These are phyloP conservation scores for Moesziomyces parantarcticus DNA, from an alignment of 1,284 basidiomycete genomes.

Conservation along the genomic window DNA sequence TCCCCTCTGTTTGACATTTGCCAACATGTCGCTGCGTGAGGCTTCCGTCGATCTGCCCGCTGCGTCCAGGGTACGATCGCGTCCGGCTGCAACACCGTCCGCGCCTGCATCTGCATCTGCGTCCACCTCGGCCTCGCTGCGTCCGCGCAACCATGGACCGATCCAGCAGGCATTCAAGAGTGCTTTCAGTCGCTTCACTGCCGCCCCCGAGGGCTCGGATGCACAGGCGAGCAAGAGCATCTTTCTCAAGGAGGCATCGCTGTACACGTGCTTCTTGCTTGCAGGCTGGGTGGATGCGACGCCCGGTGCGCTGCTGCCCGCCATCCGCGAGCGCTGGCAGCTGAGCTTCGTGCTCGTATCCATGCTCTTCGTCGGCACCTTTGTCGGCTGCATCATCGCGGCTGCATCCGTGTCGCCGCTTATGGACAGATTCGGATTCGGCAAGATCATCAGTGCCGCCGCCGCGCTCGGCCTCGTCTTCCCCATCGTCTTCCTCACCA, in stretches of 20 bases:
- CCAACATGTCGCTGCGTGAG: slow-evolving; percentile 16
- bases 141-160: slow-evolving; percentile 9
- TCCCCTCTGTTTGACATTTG: background rate
- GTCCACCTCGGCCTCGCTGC: slow-evolving; percentile 1
- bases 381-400: slow-evolving; percentile 47
- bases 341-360: slow-evolving; percentile 38
- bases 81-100: slow-evolving; percentile 6
- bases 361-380: slow-evolving; percentile 52
- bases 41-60: slow-evolving; percentile 1
- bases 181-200: slow-evolving; percentile 8
- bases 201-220: slow-evolving; percentile 1
- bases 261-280: slow-evolving; percentile 39
- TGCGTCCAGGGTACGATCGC: slow-evolving; percentile 1
- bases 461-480: slow-evolving; percentile 29
- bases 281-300: slow-evolving; percentile 54
- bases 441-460: slow-evolving; percentile 34
- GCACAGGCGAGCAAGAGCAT: slow-evolving; percentile 16
- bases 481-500: slow-evolving; percentile 35
- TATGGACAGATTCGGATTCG: slow-evolving; percentile 41
- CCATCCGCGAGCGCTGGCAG: slow-evolving; percentile 42
- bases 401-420: slow-evolving; percentile 25
- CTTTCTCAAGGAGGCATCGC: slow-evolving; percentile 38
- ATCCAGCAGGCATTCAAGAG: slow-evolving; percentile 28
- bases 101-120: slow-evolving; percentile 2
- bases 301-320: slow-evolving; percentile 43